These are phyloP conservation scores for Pistacia integerrima DNA, from an alignment of 345 rosid species.

Conservation along the genomic window DNA sequence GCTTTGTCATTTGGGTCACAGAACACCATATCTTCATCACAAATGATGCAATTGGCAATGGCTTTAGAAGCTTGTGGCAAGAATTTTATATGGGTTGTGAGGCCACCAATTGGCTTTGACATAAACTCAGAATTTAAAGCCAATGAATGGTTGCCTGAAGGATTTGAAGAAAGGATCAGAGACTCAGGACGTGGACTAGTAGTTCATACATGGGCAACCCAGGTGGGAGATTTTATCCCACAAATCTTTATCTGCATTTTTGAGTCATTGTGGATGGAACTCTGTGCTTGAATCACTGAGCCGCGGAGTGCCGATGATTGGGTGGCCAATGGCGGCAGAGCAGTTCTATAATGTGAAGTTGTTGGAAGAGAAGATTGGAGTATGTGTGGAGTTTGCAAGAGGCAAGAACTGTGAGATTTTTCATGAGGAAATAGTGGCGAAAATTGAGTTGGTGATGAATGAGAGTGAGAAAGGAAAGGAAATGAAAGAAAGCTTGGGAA, in stretches of 20 bases:
- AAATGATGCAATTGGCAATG: constrained; percentile 33
- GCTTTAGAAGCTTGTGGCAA: constrained; percentile 33
- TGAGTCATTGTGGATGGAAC: constrained; percentile 49
- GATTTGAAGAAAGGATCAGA: constrained; percentile 25
- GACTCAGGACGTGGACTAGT: constrained; percentile 22
- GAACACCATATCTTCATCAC: constrained; percentile 24
- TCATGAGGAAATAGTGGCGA: constrained; percentile 37
- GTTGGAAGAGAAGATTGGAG: constrained; percentile 26
- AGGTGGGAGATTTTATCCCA: constrained; percentile 36
- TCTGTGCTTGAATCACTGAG: constrained; percentile 36
- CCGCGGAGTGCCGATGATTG: constrained; percentile 29
- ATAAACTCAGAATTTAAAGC: constrained; percentile 32
- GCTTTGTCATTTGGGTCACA: constrained; percentile 30
- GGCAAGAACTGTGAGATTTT: constrained; percentile 26
- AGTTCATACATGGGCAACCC: constrained; percentile 39
- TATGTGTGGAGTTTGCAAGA: constrained; percentile 34
- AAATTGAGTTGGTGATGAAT: constrained; percentile 54
- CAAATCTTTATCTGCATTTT: constrained; percentile 25
- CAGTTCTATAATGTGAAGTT: constrained; percentile 36
- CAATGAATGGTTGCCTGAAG: constrained; percentile 33
- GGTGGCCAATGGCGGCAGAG: constrained; percentile 33
- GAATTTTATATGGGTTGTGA: constrained; percentile 37
- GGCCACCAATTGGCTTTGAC: constrained; percentile 34
- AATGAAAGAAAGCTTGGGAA: constrained; percentile 42
- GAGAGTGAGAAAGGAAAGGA: constrained; percentile 42